Conservation (phyloP, 1,284 basidiomycete genomes). For the Psilocybe mexicana region DNA sequence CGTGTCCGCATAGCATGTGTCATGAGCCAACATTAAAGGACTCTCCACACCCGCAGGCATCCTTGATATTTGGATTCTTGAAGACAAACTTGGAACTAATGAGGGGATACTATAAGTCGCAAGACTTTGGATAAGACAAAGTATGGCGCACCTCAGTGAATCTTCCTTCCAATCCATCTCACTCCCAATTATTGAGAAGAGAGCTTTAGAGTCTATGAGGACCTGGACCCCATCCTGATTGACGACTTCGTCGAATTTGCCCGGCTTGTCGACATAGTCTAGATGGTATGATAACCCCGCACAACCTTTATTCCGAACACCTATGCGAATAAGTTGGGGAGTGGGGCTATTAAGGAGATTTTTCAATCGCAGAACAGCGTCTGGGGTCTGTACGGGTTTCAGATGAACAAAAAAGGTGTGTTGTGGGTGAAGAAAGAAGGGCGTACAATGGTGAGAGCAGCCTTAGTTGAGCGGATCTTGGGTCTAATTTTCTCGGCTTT, state of each 20-base stretch:
- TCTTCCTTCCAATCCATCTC: conserved; percentile 99
- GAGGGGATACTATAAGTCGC: background rate
- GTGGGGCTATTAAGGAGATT: conserved; percentile 74
- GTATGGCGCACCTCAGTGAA: conserved; percentile 64
- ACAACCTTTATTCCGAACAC: conserved; percentile 98
- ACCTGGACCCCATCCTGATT: conserved; percentile 94
- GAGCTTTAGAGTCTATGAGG: conserved; percentile 94
- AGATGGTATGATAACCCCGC: conserved; percentile 97
- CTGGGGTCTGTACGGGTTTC: conserved; percentile 63
- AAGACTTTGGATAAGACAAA: background rate
- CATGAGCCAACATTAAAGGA: conserved; percentile 59
- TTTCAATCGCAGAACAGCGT: conserved; percentile 74
- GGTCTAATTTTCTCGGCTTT: conserved; percentile 65
- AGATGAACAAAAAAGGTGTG: conserved; percentile 3
- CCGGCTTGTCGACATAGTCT: conserved; percentile 92
- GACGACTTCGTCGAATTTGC: conserved; percentile 96
- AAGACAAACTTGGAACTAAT: conserved; percentile 88
- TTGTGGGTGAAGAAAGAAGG: background rate
- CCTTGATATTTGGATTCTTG: conserved; percentile 88
- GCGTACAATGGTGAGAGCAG: conserved; percentile 81
- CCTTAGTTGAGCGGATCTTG: conserved; percentile 74
- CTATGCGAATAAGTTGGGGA: conserved; percentile 94
- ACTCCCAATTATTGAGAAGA: conserved; percentile 98
- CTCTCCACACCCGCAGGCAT: conserved; percentile 94
- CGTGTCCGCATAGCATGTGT: background rate